Base-by-base conservation (phyloP, 345 rosid genomes). In the Corchorus olitorius region DNA sequence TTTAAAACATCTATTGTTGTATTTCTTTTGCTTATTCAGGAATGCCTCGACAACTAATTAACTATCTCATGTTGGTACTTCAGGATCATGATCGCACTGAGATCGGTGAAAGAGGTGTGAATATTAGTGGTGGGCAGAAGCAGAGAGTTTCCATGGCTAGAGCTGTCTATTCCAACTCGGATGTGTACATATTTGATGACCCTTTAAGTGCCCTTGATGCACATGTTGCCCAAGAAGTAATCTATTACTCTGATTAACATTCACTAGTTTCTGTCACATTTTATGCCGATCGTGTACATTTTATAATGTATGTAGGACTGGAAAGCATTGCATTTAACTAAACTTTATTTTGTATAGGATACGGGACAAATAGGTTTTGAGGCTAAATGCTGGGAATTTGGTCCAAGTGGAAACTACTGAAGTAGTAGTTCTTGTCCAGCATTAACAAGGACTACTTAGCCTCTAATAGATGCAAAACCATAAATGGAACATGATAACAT, bases 91-190 rank as follows among this genome's bases (percentile, higher is more conserved):
- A 96, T 88, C 84, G 88, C 70, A 89, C 98, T 0, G 99, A 96
- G 89, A 96, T 96, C 80, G 99, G 98, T 75, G 99, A 96, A 83
- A 92, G 99, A 81, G 99, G 99, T 75, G 99, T 96, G 64, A 96
- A 96, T 84, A 90, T 96, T 41, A 96, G 99, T 79, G 99, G 99
- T 72, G 99, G 99, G 80, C 99, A 96, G 70, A 96, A 96, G 86
- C 99, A 93, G 84, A 93, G 99, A 86, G 91, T 96, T 80, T 93
- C 99, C 58, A 89, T 96, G 97, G 99, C 99, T 53, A 89, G 99
- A 79, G 99, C 99, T 78, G 89, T 96, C 72, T 96, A 96, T 85
- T 88, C 99, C 64, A 84, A 91, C 78, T 88, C 98, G 10, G 99
- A 96, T 74, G 90, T 96, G 4, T 96, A 91, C 77, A 88, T 96